phyloP scores from a whole-genome alignment of 2,329 filamentous ascomycete genomes.

The Penicillium sclerotigenum region DNA sequence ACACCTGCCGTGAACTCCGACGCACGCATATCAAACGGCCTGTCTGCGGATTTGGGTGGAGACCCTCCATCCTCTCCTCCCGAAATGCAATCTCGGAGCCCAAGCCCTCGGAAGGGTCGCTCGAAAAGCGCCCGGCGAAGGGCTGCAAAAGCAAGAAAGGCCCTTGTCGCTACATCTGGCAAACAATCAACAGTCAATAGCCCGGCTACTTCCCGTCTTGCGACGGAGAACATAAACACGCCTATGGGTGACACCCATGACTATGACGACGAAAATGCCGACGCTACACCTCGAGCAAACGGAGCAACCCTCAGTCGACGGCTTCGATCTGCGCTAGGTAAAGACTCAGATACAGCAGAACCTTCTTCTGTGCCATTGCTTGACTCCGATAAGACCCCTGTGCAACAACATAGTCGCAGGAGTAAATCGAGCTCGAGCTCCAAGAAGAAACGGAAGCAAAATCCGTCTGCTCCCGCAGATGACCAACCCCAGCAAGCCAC shows the following conservation, averaged over 20 bases:
- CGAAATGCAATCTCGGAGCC: constrained; percentile 23
- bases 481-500: not conserved
- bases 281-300: constrained; percentile 4
- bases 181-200: constrained; percentile 9
- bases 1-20: constrained; percentile 28
- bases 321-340: constrained; percentile 27
- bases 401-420: constrained; percentile 2
- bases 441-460: constrained; percentile 9
- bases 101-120: constrained; percentile 19
- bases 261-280: constrained; percentile 10
- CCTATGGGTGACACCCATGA: constrained; percentile 5
- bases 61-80: constrained; percentile 41
- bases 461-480: not conserved
- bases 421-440: constrained; percentile 14
- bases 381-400: constrained; percentile 4
- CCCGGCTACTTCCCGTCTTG: constrained; percentile 3
- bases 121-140: constrained; percentile 11
- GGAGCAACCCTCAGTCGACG: constrained; percentile 17
- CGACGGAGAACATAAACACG: constrained; percentile 3
- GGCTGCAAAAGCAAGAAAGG: constrained; percentile 15
- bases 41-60: not conserved
- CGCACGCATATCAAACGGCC: constrained; percentile 2
- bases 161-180: constrained; percentile 1
- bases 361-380: not conserved
- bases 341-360: constrained; percentile 8